Percentiles rank a stretch among this genome's conserved stretches.
These are phyloP conservation scores for Canna indica DNA, from an alignment of 176 grass and related monocot genomes.

Conservation along the genomic window DNA sequence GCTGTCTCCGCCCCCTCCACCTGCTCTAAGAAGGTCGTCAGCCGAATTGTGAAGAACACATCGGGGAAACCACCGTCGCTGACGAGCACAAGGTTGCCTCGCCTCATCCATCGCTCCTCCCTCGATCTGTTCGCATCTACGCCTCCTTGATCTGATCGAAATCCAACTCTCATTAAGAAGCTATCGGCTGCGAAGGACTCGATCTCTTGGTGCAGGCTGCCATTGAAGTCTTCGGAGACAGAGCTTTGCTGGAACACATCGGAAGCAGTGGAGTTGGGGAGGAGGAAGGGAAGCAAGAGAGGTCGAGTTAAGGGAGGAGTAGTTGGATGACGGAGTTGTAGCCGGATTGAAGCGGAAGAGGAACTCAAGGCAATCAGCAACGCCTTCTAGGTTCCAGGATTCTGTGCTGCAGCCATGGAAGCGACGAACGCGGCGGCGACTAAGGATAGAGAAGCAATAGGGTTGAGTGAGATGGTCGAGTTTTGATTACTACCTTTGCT, in stretches of 20 bases:
- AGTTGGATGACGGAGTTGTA: not conserved
- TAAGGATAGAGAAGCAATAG: not conserved
- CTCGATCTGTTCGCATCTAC: too few species aligned
- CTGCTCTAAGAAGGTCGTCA: too few species aligned
- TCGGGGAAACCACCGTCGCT: too few species aligned
- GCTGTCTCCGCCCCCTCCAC: too few species aligned
- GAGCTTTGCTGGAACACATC: not conserved
- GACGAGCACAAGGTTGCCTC: too few species aligned
- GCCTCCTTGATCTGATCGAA: too few species aligned
- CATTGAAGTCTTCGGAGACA: conserved; percentile 4
- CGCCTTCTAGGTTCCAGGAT: conserved; percentile 23
- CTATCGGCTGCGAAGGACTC: not conserved
- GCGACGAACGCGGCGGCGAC: not conserved
- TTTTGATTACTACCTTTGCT: not conserved
- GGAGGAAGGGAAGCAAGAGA: not conserved
- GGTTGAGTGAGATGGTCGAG: not conserved
- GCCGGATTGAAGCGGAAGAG: conserved; percentile 1
- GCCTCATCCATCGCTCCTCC: too few species aligned
- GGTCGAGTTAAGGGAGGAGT: not conserved
- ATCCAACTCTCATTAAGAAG: too few species aligned
- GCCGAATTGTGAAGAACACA: too few species aligned
- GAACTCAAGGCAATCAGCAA: conserved; percentile 1
- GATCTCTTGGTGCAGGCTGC: conserved; percentile 1
- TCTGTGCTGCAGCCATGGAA: conserved; percentile 25
- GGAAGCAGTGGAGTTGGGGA: not conserved